Base-by-base conservation (phyloP, 768 basidiomycete species). In the Leccinum barrowsii region DNA sequence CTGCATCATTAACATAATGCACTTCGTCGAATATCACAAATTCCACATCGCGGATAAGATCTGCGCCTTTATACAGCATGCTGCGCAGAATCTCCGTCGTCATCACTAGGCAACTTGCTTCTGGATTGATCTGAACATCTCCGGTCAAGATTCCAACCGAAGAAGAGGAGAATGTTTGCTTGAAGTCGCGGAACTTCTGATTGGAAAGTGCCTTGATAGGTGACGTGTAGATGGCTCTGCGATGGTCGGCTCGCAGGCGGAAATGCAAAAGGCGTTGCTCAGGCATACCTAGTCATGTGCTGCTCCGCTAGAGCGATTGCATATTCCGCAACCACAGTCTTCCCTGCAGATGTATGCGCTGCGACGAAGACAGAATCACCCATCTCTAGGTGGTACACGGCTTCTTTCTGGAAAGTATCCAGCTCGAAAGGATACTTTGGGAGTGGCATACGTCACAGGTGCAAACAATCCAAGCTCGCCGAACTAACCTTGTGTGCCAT, bases 11-110 rank as follows among this genome's bases (percentile, higher is more conserved):
- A 54, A 99, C 95, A 73, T 99, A 99, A 75, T 99, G 97, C 30
- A 99, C 97, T 70, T 99, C 97, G 69, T 99, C 97, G 69, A 99
- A 99, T 59, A 99, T 97, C 22, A 99, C 97, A 70, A 98, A 99
- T 71, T 99, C 97, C 52, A 99, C 96, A 72, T 99, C 97, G 34
- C 97, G 85, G 65, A 99, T 99, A 21, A 99, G 79, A 76, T 99
- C 97, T 11, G 97, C 97, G 2, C 97, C 97, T 72, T 98, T 96
- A 76, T 98, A 98, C 21, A 99, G 82, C 97, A 99, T 99, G 67
- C 92, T 94, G 65, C 97, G 84, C 62, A 99, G 74, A 70, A 99
- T 99, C 73, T 99, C 97, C 22, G 97, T 99, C 11, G 94, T 94
- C 90, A 98, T 98, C 54, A 99, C 90, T 52, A 99, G 78, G 73